Base-by-base conservation (phyloP, 73 alveolate species). In the Tetrahymena elliotti region DNA sequence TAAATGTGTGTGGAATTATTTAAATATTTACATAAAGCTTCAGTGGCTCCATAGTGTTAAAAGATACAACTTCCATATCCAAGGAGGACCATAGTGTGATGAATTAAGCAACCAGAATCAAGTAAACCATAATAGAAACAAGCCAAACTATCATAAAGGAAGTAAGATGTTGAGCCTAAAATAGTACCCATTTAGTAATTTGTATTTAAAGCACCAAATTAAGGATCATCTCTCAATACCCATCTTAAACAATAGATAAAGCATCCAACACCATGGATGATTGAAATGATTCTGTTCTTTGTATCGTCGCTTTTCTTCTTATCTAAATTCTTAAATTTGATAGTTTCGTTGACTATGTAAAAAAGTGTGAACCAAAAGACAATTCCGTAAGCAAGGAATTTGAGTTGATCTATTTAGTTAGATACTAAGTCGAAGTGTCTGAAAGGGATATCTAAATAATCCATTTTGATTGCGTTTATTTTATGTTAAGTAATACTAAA, bases 71-170 rank as follows among this genome's bases (percentile, higher is more conserved):
- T 68, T 16, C 93, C 96, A 47, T 94, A 94, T 84, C 96, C 96
- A 22, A 84, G 33, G 3, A 94, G 52, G 33, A 94, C 96, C 52
- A 94, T 53, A 18, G 96, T 40, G 92, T 94, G 96, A 47, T 94
- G 96, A 6, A 95, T 34, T 6, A 94, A 93, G 47, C 93, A 94
- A 3, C 95, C 93, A 38, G 38, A 84, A 27, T 94, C 96, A 22
- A 94, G 95, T 40, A 94, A 93, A 13, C 93, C 96, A 52, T 94
- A 94, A 27, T 94, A 94, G 33, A 94, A 93, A 92, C 96, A 94
- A 22, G 96, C 96, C 22, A 94, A 52, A 83, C 84, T 84, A 35
- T 94, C 96, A 88, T 94, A 94, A 22, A 53, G 37, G 83, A 94
- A 94, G 38, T 94, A 94, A 40, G 96, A 53, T 92, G 96, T 83